These are phyloP conservation scores for Botrytis galanthina DNA, from an alignment of 2,329 filamentous ascomycete genomes.

Conservation along the genomic window DNA sequence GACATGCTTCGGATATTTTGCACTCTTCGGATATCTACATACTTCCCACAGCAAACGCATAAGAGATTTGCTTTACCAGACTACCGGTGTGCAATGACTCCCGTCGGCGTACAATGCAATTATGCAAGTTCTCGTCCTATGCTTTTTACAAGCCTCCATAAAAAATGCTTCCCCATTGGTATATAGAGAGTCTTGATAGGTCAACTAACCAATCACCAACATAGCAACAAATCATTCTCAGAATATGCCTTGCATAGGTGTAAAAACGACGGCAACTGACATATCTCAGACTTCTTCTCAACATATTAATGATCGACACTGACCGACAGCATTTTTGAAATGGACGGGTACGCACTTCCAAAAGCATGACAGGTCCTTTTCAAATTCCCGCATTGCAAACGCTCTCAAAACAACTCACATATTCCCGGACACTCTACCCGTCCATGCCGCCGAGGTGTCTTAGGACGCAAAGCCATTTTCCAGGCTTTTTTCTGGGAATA, in stretches of 20 bases:
- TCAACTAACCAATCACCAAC: not conserved
- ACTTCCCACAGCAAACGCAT: not conserved
- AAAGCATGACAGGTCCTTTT: not conserved
- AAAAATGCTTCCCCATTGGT: not conserved
- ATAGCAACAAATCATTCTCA: too few species aligned
- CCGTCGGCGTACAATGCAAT: not conserved
- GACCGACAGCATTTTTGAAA: not conserved
- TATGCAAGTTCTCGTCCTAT: too few species aligned
- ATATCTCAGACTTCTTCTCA: too few species aligned
- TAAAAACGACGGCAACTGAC: too few species aligned
- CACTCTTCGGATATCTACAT: not conserved
- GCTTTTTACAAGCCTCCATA: not conserved
- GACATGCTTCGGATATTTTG: not conserved
- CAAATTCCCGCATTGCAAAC: not conserved
- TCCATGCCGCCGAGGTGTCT: not conserved
- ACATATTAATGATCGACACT: too few species aligned
- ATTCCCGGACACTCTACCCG: not conserved
- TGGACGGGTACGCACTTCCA: not conserved
- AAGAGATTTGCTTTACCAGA: not conserved
- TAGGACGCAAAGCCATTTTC: too few species aligned
- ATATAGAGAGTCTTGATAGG: not conserved
- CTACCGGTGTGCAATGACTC: not conserved
- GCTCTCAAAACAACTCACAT: not conserved
- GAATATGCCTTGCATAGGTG: too few species aligned
- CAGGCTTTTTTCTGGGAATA: too few species aligned